Percentiles rank a stretch among this genome's conserved stretches.
Conservation (phyloP, 1,139 yeast species). For the Yamadazyma pseudoaaseri region DNA sequence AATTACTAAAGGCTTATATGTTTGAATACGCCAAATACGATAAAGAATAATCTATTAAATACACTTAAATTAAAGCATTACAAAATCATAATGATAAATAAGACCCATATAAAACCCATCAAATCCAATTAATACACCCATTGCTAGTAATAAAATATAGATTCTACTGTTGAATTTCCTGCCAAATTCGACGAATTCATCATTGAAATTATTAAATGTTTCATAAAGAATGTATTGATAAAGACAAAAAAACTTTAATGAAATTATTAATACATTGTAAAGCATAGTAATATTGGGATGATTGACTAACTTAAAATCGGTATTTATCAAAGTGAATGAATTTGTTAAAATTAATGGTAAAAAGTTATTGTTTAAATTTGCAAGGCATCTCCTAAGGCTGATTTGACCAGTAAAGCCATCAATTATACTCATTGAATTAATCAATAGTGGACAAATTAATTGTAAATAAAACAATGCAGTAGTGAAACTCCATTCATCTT, state of each 20-base stretch:
- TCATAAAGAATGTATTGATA: conserved; percentile 19
- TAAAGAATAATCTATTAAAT: no score
- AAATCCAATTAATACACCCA: conserved; percentile 6
- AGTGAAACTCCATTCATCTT: not conserved
- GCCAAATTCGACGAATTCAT: conserved; percentile 5
- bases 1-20: not conserved
- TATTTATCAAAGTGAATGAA: conserved; percentile 22
- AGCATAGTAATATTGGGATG: conserved; percentile 3
- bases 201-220: conserved; percentile 9
- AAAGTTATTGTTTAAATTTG: conserved; percentile 23
- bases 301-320: conserved; percentile 16
- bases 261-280: conserved; percentile 18
- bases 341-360: conserved; percentile 28
- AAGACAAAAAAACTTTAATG: conserved; percentile 27
- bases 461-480: conserved; percentile 7
- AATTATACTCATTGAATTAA: conserved; percentile 4
- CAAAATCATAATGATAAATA: not conserved
- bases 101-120: conserved; percentile 4
- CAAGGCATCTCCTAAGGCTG: conserved; percentile 7
- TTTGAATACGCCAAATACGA: conserved; percentile 1
- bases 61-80: no score
- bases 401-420: conserved; percentile 3
- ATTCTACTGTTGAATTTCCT: conserved; percentile 3
- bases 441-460: conserved; percentile 7
- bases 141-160: conserved; percentile 5